A percentile compares a stretch with the other conserved stretches of the same genome.
phyloP scores from a whole-genome alignment of 108 stramenopile species.

The Cyclotella baltica region DNA sequence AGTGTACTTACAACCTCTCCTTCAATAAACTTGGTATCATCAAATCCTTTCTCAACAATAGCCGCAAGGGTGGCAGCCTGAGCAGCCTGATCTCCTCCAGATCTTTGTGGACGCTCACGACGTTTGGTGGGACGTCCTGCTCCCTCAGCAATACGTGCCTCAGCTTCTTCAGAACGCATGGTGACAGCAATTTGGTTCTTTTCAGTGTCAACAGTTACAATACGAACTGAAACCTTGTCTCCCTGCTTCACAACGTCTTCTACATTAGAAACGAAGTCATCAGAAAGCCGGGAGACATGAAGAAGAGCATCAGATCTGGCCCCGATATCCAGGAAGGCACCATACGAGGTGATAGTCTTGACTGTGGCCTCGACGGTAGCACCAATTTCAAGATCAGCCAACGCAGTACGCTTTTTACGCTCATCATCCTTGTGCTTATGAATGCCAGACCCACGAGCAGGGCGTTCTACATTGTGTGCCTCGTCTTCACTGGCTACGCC shows the following conservation, averaged over 20 bases:
- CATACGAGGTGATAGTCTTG: slow-evolving; percentile 87
- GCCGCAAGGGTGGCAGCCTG: slow-evolving; percentile 66
- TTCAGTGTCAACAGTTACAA: slow-evolving; percentile 84
- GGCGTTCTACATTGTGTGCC: slow-evolving; percentile 88
- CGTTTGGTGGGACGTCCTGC: slow-evolving; percentile 46
- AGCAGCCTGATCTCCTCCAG: slow-evolving; percentile 64
- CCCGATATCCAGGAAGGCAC: slow-evolving; percentile 96
- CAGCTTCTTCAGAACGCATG: slow-evolving; percentile 77
- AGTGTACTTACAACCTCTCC: slow-evolving; percentile 90
- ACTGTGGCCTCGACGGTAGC: slow-evolving; percentile 84
- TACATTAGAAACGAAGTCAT: slow-evolving; percentile 86
- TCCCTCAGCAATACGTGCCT: slow-evolving; percentile 65
- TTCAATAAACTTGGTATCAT: slow-evolving; percentile 77
- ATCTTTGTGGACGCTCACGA: slow-evolving; percentile 61
- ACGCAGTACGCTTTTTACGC: slow-evolving; percentile 63
- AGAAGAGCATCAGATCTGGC: slow-evolving; percentile 91
- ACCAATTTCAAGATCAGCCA: slow-evolving; percentile 86
- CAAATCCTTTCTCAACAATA: slow-evolving; percentile 83
- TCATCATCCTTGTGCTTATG: slow-evolving; percentile 70
- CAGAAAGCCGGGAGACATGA: slow-evolving; percentile 93
- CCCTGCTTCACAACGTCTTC: slow-evolving; percentile 85
- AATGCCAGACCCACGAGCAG: slow-evolving; percentile 73
- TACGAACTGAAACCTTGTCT: slow-evolving; percentile 88
- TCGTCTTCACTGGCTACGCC: slow-evolving; percentile 77
- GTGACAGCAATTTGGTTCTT: slow-evolving; percentile 91